Evolutionary conservation across 179 eudicot species (phyloP).

Genomic region (Silene coronaria): DNA sequence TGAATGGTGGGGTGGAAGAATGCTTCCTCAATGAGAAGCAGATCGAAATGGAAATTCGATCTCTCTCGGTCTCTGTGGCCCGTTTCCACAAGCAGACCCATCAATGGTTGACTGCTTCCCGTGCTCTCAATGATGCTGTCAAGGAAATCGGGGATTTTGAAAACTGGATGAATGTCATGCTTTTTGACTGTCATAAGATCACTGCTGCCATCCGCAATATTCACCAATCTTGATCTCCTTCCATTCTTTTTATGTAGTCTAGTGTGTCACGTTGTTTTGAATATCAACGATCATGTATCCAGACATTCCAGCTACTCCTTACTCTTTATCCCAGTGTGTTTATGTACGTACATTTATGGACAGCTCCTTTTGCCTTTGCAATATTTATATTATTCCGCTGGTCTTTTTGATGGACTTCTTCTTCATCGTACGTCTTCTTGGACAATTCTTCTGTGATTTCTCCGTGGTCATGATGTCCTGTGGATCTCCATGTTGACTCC

Average conservation of each 20-base stretch:
- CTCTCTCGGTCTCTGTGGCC: slow-evolving; percentile 41
- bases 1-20: slow-evolving; percentile 75
- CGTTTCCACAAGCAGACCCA: slow-evolving; percentile 70
- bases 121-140: slow-evolving; percentile 56
- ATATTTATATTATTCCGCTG: too few species aligned
- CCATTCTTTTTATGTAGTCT: background rate
- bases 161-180: slow-evolving; percentile 98
- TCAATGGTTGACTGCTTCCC: slow-evolving; percentile 77
- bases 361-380: too few species aligned
- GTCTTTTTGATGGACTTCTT: too few species aligned
- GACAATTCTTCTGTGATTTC: too few species aligned
- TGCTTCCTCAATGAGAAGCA: slow-evolving; percentile 72
- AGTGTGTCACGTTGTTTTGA: background rate
- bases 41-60: slow-evolving; percentile 67
- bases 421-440: too few species aligned
- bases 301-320: background rate
- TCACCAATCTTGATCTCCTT: slow-evolving; percentile 43
- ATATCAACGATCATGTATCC: background rate
- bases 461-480: too few species aligned
- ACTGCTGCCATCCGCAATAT: slow-evolving; percentile 73
- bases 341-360: too few species aligned
- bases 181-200: slow-evolving; percentile 70
- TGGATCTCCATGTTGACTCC: too few species aligned
- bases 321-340: slow-evolving; percentile 5
- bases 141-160: slow-evolving; percentile 99